Evolutionary conservation across 2,329 filamentous ascomycete genomes (phyloP), one percentile per base, ranked within the genome.

Genomic region (Ophiosphaerella korrae): DNA sequence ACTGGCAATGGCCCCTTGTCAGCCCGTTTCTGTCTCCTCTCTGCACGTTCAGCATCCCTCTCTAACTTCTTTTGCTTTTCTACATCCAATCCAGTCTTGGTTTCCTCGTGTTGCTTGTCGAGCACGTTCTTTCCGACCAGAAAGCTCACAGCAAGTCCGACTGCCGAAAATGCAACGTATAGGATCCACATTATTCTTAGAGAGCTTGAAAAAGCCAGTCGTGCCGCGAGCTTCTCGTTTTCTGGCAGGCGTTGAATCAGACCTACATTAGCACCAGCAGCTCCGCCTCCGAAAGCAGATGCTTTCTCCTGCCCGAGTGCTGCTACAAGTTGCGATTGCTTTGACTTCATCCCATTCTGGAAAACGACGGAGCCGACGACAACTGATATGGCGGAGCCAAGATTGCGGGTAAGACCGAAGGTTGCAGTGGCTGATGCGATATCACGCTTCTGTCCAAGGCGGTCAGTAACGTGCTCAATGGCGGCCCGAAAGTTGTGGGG

Each of bases 361-460:
- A 92, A 92, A 33, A 92, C 82, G 39, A 90, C 88, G n/a, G 88
- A 85, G 21, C 89, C 89, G 34, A 92, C 78, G 1, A 90, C 88
- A 45, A 91, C 82, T 0, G 85, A 86, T 16, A 87, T 82, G 2
- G 85, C 82, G 0, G 85, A 89, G 8, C 85, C 86, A 3, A 92
- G 75, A 59, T 88, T 88, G 16, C 88, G 84, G 7, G 86, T 78
- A 66, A 89, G 89, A 7, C 82, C 79, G 57, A 88, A 87, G 1
- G 85, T 86, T 0, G 86, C 82, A 0, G 86, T 89, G 0, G 84
- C 86, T 1, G 85, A 82, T n/a, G 84, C 88, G 40, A 88, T 87
- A 59, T 90, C 87, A 24, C 80, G 78, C 36, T 72, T 72, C 69
- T 72, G 31, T 18, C 29, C 18, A 35, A 42, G 35, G 21, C 42